Base-by-base conservation (phyloP, 1,284 basidiomycete genomes). In the Heterobasidion parviporum region DNA sequence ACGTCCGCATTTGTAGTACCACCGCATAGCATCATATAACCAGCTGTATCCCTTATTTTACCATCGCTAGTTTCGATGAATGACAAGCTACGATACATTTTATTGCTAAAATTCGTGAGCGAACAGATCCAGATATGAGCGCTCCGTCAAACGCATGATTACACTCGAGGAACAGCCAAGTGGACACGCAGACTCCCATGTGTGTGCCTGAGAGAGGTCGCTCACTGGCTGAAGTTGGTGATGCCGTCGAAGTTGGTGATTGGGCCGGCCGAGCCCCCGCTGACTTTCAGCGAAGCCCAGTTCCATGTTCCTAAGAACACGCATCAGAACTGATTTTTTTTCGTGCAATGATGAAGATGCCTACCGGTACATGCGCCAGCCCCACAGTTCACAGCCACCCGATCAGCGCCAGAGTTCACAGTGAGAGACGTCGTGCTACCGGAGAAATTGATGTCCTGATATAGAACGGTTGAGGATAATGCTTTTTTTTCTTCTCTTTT, bases 221-320 rank as follows among this genome's bases (percentile, higher is more conserved):
- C 36, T 53, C n/a, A 49, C 18, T 54, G 46, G 41, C 54, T 62
- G 63, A 71, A 77, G 45, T 70, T 69, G 35, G 41, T 53, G 54
- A 77, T 69, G 10, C 67, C 63, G 35, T 53, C 61, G 56, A 68
- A 70, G 61, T 78, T 77, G 12, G 51, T 70, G 54, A 71, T 70
- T n/a, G 62, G 59, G 57, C 78, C 75, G 8, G 63, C 61, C 35
- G 59, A 58, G 15, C 80, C 80, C 3, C 80, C 80, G 6, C 69
- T 70, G 8, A 74, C 72, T 53, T 70, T 65, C 51, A 85, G 70
- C 33, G 65, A 66, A 8, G 72, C 66, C 77, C 80, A 84, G 61
- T 81, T 65, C 81, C 82, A 83, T 0, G 66, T 69, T 6, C 80
- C 80, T 70, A 46, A n/a, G 12, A 36, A 41, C 26, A 26, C 18